phyloP scores from a whole-genome alignment of 1,284 basidiomycete genomes.

The Marasmius oreades region DNA sequence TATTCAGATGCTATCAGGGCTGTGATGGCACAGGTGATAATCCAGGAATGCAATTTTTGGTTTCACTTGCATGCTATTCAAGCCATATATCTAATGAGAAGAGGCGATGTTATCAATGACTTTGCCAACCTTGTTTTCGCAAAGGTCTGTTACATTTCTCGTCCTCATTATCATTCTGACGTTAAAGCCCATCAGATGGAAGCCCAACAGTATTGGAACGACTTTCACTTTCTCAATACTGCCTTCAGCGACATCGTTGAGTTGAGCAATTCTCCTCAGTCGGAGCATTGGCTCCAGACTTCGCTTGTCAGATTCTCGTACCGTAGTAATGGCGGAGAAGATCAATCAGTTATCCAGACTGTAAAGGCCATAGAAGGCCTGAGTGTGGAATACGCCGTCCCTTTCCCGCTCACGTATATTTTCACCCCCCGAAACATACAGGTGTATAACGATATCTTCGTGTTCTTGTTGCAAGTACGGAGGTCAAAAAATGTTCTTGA shows the following conservation, averaged over 20 bases:
- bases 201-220: slow-evolving; percentile 64
- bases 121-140: slow-evolving; percentile 71
- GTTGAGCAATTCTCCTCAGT: slow-evolving; percentile 36
- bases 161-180: background rate
- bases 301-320: slow-evolving; percentile 74
- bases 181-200: slow-evolving; percentile 55
- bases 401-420: slow-evolving; percentile 80
- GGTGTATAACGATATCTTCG: slow-evolving; percentile 68
- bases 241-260: slow-evolving; percentile 69
- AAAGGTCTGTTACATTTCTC: slow-evolving; percentile 47
- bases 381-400: slow-evolving; percentile 70
- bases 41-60: slow-evolving; percentile 69
- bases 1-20: slow-evolving; percentile 55
- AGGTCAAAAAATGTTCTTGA: slow-evolving; percentile 72
- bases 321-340: slow-evolving; percentile 43
- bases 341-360: slow-evolving; percentile 40
- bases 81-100: slow-evolving; percentile 69
- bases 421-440: slow-evolving; percentile 61
- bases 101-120: slow-evolving; percentile 68
- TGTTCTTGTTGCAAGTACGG: slow-evolving; percentile 74
- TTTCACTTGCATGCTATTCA: slow-evolving; percentile 71
- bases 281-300: slow-evolving; percentile 60
- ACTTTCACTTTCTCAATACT: slow-evolving; percentile 82
- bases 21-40: slow-evolving; percentile 54
- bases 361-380: slow-evolving; percentile 67